Percentiles rank a stretch among this genome's conserved stretches.
Conservation (phyloP, 1,139 yeast species). For the Geotrichum klebahnii region DNA sequence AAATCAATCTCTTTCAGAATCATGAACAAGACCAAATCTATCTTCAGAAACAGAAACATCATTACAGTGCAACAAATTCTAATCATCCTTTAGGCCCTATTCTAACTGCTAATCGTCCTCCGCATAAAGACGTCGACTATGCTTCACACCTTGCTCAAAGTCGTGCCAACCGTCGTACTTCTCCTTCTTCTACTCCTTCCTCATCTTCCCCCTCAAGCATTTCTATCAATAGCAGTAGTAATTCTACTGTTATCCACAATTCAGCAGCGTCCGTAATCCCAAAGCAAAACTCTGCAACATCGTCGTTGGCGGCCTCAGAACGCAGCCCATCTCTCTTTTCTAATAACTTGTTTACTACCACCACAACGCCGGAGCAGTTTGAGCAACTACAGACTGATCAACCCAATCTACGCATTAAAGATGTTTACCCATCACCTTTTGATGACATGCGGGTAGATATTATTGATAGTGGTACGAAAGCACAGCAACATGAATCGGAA, state of each 20-base stretch:
- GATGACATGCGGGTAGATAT: neutral
- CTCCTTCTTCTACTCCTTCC: constrained; percentile 6
- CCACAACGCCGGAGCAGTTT: neutral
- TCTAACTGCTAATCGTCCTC: constrained; percentile 20
- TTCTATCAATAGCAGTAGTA: neutral
- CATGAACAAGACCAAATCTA: constrained; percentile 11
- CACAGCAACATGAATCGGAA: neutral
- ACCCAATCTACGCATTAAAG: constrained; percentile 11
- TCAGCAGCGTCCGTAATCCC: neutral
- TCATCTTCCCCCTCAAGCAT: constrained; percentile 3
- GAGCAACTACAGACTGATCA: neutral
- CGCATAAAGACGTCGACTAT: constrained; percentile 17
- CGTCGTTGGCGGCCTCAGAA: neutral
- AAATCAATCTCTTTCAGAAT: constrained; percentile 8
- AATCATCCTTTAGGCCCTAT: constrained; percentile 20
- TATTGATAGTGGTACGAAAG: neutral
- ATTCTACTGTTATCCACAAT: neutral
- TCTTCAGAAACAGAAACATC: constrained; percentile 8
- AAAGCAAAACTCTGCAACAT: neutral
- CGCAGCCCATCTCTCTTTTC: neutral
- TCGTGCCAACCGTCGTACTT: constrained; percentile 5
- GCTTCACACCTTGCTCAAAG: constrained; percentile 8
- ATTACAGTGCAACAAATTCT: neutral
- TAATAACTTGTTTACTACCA: neutral
- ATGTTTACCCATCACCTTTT: constrained; percentile 14